Evolutionary conservation across 352 stramenopile species (phyloP).

Genomic region (Globisporangium canariense): DNA sequence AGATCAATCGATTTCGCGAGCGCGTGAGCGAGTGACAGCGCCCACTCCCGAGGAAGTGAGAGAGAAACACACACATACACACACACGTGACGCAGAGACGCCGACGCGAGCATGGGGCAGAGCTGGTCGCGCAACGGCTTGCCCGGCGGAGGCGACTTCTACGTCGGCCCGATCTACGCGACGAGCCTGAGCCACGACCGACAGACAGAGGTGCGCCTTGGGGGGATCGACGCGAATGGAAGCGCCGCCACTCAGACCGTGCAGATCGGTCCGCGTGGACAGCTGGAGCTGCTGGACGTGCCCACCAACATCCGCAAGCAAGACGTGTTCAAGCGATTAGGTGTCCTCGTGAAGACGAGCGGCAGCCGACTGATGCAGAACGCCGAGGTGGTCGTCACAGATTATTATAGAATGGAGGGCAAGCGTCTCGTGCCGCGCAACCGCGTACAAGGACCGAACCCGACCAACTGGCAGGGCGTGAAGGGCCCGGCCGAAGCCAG

Average conservation of each 20-base stretch:
- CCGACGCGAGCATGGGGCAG: slow-evolving; percentile 48
- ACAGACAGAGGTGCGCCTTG: slow-evolving; percentile 78
- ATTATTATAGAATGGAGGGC: slow-evolving; percentile 77
- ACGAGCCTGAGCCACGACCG: slow-evolving; percentile 84
- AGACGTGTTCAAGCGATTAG: slow-evolving; percentile 78
- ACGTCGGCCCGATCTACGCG: slow-evolving; percentile 79
- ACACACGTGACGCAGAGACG: not conserved
- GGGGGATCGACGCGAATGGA: slow-evolving; percentile 31
- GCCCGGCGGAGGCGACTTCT: slow-evolving; percentile 68
- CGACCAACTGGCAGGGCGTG: slow-evolving; percentile 62
- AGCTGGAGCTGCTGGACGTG: slow-evolving; percentile 68
- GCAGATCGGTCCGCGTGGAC: slow-evolving; percentile 62
- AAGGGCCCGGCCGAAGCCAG: slow-evolving; percentile 77
- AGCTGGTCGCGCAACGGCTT: slow-evolving; percentile 54
- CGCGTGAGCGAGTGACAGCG: not conserved
- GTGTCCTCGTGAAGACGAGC: slow-evolving; percentile 78
- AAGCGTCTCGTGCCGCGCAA: slow-evolving; percentile 76
- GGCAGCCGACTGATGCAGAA: slow-evolving; percentile 85
- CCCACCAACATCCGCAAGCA: slow-evolving; percentile 44
- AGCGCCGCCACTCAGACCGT: slow-evolving; percentile 39
- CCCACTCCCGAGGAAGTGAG: slow-evolving; percentile 2
- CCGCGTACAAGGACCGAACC: slow-evolving; percentile 54
- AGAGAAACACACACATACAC: not conserved
- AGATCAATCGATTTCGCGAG: not conserved
- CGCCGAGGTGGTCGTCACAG: slow-evolving; percentile 72